Conservation (phyloP, 805 yeast species). For the Komagataella phaffii region DNA sequence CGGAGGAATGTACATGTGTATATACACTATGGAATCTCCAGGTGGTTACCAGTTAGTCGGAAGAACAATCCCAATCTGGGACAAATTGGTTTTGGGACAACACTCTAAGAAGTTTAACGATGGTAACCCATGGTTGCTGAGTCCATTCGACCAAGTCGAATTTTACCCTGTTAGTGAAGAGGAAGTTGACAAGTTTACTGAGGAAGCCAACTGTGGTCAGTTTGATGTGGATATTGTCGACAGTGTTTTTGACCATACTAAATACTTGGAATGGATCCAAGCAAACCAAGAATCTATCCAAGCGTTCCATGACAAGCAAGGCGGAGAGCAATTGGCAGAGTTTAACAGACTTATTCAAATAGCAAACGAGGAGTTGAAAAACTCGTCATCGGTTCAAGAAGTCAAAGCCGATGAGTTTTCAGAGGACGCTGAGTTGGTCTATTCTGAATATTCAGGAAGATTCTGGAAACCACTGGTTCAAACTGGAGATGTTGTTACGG, state of each 20-base stretch:
- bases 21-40: slow-evolving; percentile 95
- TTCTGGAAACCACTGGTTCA: slow-evolving; percentile 86
- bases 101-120: slow-evolving; percentile 33
- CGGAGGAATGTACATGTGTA: slow-evolving; percentile 99
- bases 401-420: slow-evolving; percentile 44
- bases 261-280: slow-evolving; percentile 68
- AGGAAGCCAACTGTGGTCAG: slow-evolving; percentile 68
- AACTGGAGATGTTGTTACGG: slow-evolving; percentile 62
- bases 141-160: slow-evolving; percentile 90
- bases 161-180: slow-evolving; percentile 85
- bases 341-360: slow-evolving; percentile 74
- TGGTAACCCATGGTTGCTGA: slow-evolving; percentile 74
- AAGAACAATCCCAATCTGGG: slow-evolving; percentile 97
- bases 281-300: slow-evolving; percentile 63
- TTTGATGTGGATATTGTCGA: slow-evolving; percentile 66
- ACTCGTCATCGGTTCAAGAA: slow-evolving; percentile 31
- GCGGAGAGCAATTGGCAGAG: slow-evolving; percentile 75
- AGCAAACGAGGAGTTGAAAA: slow-evolving; percentile 60
- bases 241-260: slow-evolving; percentile 68
- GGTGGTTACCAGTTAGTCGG: slow-evolving; percentile 98
- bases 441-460: slow-evolving; percentile 93
- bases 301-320: slow-evolving; percentile 50
- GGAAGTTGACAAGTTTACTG: slow-evolving; percentile 60
- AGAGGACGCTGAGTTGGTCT: slow-evolving; percentile 72
- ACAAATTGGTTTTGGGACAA: slow-evolving; percentile 66